These are phyloP conservation scores for Fusarium sambucinum DNA, from an alignment of 2,329 filamentous ascomycete genomes.

Conservation along the genomic window DNA sequence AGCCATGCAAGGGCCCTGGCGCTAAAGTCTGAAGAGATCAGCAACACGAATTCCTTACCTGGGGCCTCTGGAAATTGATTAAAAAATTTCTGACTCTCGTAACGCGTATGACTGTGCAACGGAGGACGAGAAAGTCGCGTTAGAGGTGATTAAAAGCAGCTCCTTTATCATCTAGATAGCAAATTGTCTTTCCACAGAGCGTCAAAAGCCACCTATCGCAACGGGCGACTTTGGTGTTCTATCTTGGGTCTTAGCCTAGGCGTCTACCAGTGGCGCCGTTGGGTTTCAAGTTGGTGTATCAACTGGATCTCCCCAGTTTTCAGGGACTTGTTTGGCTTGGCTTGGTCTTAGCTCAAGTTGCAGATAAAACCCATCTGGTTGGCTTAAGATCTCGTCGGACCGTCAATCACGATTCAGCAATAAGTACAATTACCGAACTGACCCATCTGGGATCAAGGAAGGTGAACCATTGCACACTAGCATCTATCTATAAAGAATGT, in stretches of 20 bases:
- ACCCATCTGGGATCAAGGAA: slow-evolving; percentile 6
- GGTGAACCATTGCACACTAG: slow-evolving; percentile 12
- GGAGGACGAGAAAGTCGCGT: background rate
- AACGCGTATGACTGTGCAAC: slow-evolving; percentile 12
- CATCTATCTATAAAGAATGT: slow-evolving; percentile 6
- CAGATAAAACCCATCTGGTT: slow-evolving; percentile 7
- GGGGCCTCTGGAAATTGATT: slow-evolving; percentile 18
- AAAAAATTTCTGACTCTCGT: slow-evolving; percentile 6
- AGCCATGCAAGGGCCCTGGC: slow-evolving; percentile 27
- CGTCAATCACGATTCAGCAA: slow-evolving; percentile 12
- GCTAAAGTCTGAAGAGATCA: slow-evolving; percentile 34
- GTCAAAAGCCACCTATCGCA: slow-evolving; percentile 14
- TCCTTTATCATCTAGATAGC: background rate
- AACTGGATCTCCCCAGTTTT: slow-evolving; percentile 31
- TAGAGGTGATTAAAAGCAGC: background rate
- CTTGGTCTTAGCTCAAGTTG: slow-evolving; percentile 20
- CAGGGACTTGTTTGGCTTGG: slow-evolving; percentile 8
- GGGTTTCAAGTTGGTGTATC: slow-evolving; percentile 36
- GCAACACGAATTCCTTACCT: slow-evolving; percentile 28
- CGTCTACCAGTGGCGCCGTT: slow-evolving; percentile 30
- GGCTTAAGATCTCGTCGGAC: background rate
- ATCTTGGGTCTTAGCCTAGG: slow-evolving; percentile 15
- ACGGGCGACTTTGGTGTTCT: slow-evolving; percentile 31
- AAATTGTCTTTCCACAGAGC: background rate
- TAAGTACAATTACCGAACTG: background rate